These are phyloP conservation scores for Syzygium jambos DNA, from an alignment of 345 rosid genomes.

Conservation along the genomic window DNA sequence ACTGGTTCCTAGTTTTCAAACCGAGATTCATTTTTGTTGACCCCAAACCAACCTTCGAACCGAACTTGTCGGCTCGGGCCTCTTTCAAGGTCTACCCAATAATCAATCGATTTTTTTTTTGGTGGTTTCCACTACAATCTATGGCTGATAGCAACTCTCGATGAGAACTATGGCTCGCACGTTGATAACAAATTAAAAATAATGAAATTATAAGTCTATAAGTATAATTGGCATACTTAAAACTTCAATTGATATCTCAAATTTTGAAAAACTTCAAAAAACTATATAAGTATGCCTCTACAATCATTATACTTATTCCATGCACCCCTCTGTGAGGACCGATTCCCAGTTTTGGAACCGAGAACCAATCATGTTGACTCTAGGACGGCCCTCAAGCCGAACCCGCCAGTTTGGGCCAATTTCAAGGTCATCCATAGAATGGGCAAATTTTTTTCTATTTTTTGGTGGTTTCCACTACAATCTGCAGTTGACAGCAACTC, in stretches of 20 bases:
- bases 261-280: not conserved
- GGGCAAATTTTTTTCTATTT: fast-evolving
- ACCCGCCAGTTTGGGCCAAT: fast-evolving
- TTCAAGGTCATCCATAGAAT: not conserved
- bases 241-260: not conserved
- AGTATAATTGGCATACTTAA: not conserved
- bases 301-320: not conserved
- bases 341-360: not conserved
- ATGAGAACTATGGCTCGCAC: not conserved
- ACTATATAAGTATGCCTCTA: not conserved
- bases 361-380: not conserved
- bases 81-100: not conserved
- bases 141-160: not conserved
- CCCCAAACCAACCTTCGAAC: not conserved
- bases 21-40: not conserved
- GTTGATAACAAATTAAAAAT: not conserved
- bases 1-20: not conserved
- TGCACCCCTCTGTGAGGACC: not conserved
- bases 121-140: not conserved
- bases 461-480: not conserved
- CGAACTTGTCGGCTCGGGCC: fast-evolving
- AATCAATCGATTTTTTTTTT: not conserved
- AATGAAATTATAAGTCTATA: not conserved
- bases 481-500: not conserved
- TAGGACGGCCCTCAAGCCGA: not conserved